A percentile compares a stretch with the other conserved stretches of the same genome.
These are phyloP conservation scores for Fusarium poae DNA, from an alignment of 2,329 filamentous ascomycete species.

Conservation along the genomic window DNA sequence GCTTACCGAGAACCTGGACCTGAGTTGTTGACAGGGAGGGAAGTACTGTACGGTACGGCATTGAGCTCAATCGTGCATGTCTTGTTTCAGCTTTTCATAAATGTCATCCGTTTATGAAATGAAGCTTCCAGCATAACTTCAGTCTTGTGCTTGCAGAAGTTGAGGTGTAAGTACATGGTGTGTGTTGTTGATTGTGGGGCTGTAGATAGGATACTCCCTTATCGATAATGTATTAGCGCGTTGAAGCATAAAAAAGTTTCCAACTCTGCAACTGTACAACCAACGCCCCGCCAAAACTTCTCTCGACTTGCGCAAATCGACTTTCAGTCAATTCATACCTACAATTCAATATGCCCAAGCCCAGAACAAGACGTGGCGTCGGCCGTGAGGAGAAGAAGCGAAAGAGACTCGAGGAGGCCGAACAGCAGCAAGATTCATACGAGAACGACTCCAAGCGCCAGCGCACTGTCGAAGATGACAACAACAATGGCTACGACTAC, in stretches of 20 bases:
- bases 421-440: conserved; percentile 35
- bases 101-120: neutral
- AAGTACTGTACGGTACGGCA: neutral
- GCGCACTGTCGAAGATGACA: conserved; percentile 42
- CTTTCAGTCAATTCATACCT: conserved; percentile 23
- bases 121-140: neutral
- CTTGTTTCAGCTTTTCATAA: neutral
- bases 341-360: conserved; percentile 57
- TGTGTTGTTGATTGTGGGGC: neutral
- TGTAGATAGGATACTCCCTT: conserved; percentile 26
- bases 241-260: conserved; percentile 39
- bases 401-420: conserved; percentile 53
- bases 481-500: conserved; percentile 41
- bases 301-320: conserved; percentile 13
- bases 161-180: neutral
- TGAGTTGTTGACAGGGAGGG: neutral
- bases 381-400: conserved; percentile 58
- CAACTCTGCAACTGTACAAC: neutral
- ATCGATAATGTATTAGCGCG: conserved; percentile 34
- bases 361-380: conserved; percentile 58
- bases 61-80: neutral
- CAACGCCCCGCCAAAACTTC: conserved; percentile 37
- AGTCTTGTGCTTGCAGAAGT: neutral
- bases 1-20: neutral
- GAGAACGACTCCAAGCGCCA: conserved; percentile 46